phyloP scores from a whole-genome alignment of 2,329 filamentous ascomycete genomes.

The Colletotrichum sp. region DNA sequence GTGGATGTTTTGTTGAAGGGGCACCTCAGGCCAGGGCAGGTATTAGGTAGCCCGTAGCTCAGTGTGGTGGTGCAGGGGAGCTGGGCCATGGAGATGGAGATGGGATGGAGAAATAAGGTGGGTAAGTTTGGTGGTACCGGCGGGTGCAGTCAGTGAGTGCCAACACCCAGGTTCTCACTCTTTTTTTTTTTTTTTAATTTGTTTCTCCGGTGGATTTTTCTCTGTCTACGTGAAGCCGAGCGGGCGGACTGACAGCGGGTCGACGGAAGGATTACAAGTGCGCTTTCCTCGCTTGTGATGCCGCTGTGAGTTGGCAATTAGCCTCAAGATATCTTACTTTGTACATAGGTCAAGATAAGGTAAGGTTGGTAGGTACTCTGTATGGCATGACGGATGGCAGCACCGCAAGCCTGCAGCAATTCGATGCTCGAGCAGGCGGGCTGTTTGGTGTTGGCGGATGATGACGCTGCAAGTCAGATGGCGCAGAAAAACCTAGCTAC shows the following conservation, averaged over 20 bases:
- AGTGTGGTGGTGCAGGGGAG: not conserved
- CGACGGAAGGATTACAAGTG: not conserved
- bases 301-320: not conserved
- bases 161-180: not conserved
- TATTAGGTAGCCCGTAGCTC: not conserved
- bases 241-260: not conserved
- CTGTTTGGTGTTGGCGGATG: not conserved
- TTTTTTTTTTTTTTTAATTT: not conserved
- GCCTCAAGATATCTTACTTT: not conserved
- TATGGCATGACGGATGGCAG: not conserved
- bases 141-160: not conserved
- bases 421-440: not conserved
- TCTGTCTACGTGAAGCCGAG: not conserved
- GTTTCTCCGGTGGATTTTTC: not conserved
- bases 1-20: slow-evolving; percentile 9
- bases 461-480: slow-evolving; percentile 4
- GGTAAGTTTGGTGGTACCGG: not conserved
- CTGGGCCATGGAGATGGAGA: not conserved
- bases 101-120: not conserved
- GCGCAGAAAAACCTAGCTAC: not conserved
- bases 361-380: not conserved
- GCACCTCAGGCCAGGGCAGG: not conserved
- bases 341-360: not conserved
- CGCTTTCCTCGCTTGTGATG: not conserved
- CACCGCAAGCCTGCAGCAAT: not conserved